phyloP scores from a whole-genome alignment of 495 filamentous ascomycete genomes.

The Aspergillus saccharolyticus region DNA sequence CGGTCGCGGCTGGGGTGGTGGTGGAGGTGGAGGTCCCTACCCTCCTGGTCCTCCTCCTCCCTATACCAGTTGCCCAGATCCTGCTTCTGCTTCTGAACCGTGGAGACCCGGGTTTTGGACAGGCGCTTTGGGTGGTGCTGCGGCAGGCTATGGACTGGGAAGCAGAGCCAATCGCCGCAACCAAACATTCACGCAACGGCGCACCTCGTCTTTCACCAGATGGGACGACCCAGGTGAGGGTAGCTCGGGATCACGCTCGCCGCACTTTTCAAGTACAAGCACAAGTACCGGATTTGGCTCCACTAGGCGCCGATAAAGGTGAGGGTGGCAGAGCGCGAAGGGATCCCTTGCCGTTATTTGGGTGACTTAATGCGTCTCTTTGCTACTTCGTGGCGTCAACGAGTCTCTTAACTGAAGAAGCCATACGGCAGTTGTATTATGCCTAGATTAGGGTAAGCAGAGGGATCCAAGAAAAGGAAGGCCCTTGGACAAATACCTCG shows the following conservation, averaged over 20 bases:
- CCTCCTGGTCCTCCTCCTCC: constrained; percentile 56
- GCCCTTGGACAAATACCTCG: background rate
- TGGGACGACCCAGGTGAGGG: constrained; percentile 40
- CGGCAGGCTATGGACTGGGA: constrained; percentile 65
- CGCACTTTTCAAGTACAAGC: constrained; percentile 49
- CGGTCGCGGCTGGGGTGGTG: constrained; percentile 38
- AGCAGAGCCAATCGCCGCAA: constrained; percentile 35
- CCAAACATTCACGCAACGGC: constrained; percentile 18
- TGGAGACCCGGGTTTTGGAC: constrained; percentile 91
- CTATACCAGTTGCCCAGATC: constrained; percentile 40
- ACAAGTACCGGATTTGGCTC: constrained; percentile 89
- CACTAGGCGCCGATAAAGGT: constrained; percentile 63
- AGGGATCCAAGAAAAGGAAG: background rate
- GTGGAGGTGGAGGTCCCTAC: constrained; percentile 45
- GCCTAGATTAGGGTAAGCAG: background rate
- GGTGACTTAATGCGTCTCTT: background rate
- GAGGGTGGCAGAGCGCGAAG: background rate
- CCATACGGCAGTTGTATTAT: background rate
- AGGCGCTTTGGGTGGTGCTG: constrained; percentile 66
- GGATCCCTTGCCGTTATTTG: background rate
- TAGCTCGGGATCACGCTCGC: constrained; percentile 43
- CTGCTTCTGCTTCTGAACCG: constrained; percentile 26
- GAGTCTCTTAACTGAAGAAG: background rate
- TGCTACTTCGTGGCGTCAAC: background rate
- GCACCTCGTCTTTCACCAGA: constrained; percentile 19